Base-by-base conservation (phyloP, 1,139 yeast species). In the Yamadazyma dushanensis region DNA sequence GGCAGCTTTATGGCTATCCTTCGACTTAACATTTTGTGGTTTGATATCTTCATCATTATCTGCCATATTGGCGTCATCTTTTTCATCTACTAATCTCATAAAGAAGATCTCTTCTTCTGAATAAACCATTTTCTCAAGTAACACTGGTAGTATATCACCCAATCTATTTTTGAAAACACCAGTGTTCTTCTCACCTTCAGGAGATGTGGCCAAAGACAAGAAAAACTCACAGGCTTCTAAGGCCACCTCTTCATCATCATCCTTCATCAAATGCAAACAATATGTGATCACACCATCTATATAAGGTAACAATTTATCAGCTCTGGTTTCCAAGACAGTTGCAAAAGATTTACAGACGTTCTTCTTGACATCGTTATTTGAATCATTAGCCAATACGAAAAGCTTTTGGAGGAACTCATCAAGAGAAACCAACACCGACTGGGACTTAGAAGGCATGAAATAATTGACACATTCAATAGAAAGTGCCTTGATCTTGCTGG, bases 181-280 rank as follows among this genome's bases (percentile, higher is more conserved):
- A 15, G 61, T 63, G 32, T 81, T 76, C 3, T 72, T 59, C 36
- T 76, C 77, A 11, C 79, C 64, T 26, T 57, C 63, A 1, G 65
- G 54, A 11, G 65, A 53, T 9, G 88, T 83, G 1, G 95, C 80
- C 39, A 92, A 70, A 1, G 86, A 80, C 35, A 92, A 71, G 44
- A 94, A 66, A 51, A 92, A 89, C 61, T 92, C 98, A 60, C 96
- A 88, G 2, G 96, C 97, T 56, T 89, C 96, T 34, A 89, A 67
- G 0, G 96, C 85, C 26, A 89, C 94, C 38, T 73, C 81, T 44
- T 85, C 94, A 16, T 66, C 64, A 8, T 65, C 62, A 45, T 75
- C 80, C 43, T 76, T 76, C 66, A 92, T 80, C 44, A 90, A 76
- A 57, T 90, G 97, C 39, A 88, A 61, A 54, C 92, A 81, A 63